A percentile compares a stretch with the other conserved stretches of the same genome.
Conservation (phyloP, 1,139 yeast genomes). For the Nakaseomyces kungkrabaensis region DNA sequence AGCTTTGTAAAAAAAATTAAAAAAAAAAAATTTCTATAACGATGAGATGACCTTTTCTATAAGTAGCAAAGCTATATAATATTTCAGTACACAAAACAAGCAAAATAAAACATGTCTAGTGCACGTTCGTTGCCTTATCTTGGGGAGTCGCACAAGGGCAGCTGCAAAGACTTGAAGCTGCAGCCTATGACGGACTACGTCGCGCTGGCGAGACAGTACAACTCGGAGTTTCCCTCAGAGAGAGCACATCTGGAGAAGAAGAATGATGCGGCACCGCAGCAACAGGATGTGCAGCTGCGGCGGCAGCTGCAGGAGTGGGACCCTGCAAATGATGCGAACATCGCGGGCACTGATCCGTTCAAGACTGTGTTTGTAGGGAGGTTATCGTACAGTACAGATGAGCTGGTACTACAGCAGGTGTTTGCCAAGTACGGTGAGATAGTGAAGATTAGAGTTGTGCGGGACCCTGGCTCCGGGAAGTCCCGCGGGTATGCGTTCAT, state of each 20-base stretch:
- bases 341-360: slow-evolving; percentile 60
- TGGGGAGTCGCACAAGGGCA: background rate
- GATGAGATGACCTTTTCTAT: background rate
- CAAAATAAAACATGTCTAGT: no score
- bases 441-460: slow-evolving; percentile 51
- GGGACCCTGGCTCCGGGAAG: slow-evolving; percentile 30
- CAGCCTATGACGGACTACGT: background rate
- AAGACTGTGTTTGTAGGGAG: slow-evolving; percentile 72
- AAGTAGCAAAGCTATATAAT: slow-evolving; percentile 2
- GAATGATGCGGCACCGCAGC: background rate
- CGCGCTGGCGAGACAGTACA: background rate
- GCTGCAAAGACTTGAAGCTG: background rate
- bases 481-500: slow-evolving; percentile 83
- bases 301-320: slow-evolving; percentile 34
- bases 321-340: slow-evolving; percentile 49
- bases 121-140: background rate
- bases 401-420: slow-evolving; percentile 54
- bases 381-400: slow-evolving; percentile 55
- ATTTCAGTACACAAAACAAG: background rate
- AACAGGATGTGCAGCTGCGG: background rate
- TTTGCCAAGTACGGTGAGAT: slow-evolving; percentile 63
- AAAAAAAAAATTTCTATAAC: slow-evolving; percentile 1
- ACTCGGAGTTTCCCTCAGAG: background rate
- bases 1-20: background rate
- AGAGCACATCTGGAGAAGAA: background rate